Percentiles rank a stretch among this genome's conserved stretches.
phyloP scores from a whole-genome alignment of 2,329 filamentous ascomycete genomes.

The Drechslerella stenobrocha region DNA sequence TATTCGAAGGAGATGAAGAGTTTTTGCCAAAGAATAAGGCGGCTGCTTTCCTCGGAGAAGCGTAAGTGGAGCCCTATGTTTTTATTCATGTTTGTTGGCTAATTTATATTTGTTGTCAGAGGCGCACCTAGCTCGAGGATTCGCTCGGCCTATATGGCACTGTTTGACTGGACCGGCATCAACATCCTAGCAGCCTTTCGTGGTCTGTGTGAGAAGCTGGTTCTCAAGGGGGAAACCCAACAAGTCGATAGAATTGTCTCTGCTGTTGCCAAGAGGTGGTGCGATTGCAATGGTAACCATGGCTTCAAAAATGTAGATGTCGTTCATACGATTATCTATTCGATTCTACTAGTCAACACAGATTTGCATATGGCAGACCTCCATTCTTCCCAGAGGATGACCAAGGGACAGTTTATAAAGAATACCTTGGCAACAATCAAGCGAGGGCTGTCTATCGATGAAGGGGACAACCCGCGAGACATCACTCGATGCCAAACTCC shows the following conservation, averaged over 20 bases:
- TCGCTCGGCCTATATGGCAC: constrained; percentile 82
- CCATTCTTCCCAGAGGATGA: constrained; percentile 81
- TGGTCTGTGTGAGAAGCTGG: constrained; percentile 75
- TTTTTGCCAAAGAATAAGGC: constrained; percentile 78
- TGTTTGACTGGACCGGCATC: constrained; percentile 81
- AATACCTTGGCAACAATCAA: constrained; percentile 91
- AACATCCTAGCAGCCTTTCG: constrained; percentile 80
- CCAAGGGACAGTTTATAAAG: constrained; percentile 87
- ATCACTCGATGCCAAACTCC: constrained; percentile 50
- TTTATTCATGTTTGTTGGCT: too few species aligned
- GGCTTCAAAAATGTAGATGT: constrained; percentile 92
- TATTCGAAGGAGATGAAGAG: constrained; percentile 82
- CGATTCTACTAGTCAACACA: constrained; percentile 90
- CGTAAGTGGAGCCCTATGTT: too few species aligned
- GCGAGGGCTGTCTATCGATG: constrained; percentile 64
- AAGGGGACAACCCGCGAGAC: constrained; percentile 46
- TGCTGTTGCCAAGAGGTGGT: constrained; percentile 87
- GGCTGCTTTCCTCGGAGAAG: constrained; percentile 83
- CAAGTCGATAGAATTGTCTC: constrained; percentile 94
- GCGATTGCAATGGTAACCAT: constrained; percentile 85
- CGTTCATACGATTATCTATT: constrained; percentile 96
- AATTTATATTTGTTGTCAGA: constrained; percentile 42
- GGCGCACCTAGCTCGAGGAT: constrained; percentile 61
- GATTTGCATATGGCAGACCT: constrained; percentile 95
- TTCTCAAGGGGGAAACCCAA: constrained; percentile 89